Evolutionary conservation across 345 rosid species (phyloP).

Genomic region (Hibiscus mutabilis): DNA sequence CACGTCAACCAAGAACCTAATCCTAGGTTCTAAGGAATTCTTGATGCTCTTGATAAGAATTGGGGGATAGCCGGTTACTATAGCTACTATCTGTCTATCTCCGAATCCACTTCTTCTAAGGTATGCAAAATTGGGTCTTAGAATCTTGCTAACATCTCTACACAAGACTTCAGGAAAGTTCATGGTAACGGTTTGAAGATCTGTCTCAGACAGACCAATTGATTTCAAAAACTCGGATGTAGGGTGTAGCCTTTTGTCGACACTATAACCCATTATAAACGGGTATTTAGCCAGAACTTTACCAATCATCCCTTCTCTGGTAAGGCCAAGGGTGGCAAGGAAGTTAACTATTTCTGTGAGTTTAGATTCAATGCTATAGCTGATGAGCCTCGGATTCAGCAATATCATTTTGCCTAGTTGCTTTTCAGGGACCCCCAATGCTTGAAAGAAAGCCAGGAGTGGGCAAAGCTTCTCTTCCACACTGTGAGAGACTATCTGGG

Average conservation of each 20-base stretch:
- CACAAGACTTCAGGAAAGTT: conserved; percentile 66
- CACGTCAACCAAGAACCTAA: conserved; percentile 58
- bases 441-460: conserved; percentile 74
- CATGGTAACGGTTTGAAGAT: conserved; percentile 41
- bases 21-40: conserved; percentile 65
- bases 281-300: conserved; percentile 61
- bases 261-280: conserved; percentile 54
- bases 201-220: conserved; percentile 39
- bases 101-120: conserved; percentile 45
- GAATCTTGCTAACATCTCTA: conserved; percentile 53
- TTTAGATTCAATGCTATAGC: conserved; percentile 72
- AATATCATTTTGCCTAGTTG: conserved; percentile 64
- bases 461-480: conserved; percentile 82
- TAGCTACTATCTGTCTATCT: conserved; percentile 41
- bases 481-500: conserved; percentile 67
- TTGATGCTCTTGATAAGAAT: conserved; percentile 56
- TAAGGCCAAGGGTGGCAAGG: conserved; percentile 53
- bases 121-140: conserved; percentile 46
- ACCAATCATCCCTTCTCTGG: conserved; percentile 53
- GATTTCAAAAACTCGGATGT: conserved; percentile 55
- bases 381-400: conserved; percentile 67
- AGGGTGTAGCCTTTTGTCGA: conserved; percentile 24
- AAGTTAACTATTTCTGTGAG: conserved; percentile 46
- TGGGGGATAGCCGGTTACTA: conserved; percentile 65
- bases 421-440: conserved; percentile 60